Evolutionary conservation across 306 rosid genomes (phyloP).

Genomic region (Pyrus pyrifolia): DNA sequence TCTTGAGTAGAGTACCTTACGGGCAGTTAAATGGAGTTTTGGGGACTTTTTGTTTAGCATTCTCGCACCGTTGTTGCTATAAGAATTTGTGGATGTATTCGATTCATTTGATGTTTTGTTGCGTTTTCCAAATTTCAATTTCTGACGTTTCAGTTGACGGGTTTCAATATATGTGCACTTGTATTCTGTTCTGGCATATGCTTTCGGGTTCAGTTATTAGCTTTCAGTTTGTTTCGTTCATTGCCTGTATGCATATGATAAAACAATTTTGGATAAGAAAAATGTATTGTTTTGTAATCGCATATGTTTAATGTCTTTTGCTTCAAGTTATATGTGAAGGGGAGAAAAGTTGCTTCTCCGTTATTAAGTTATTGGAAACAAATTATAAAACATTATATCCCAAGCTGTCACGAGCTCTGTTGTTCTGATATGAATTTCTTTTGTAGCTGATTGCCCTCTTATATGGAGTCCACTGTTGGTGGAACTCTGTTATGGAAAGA

Average conservation of each 20-base stretch:
- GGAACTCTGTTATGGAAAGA: not conserved
- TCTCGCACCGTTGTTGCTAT: not conserved
- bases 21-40: not conserved
- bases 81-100: not conserved
- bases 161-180: not conserved
- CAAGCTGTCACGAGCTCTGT: not conserved
- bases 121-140: not conserved
- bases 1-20: not conserved
- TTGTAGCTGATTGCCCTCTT: not conserved
- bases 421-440: not conserved
- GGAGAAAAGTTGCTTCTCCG: not conserved
- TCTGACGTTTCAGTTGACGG: too few relatives aligned
- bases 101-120: not conserved
- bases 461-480: not conserved
- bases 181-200: not conserved
- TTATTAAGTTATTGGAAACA: not conserved
- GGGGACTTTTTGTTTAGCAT: not conserved
- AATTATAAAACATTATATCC: not conserved
- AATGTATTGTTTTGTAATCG: not conserved
- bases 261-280: not conserved
- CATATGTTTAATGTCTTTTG: not conserved
- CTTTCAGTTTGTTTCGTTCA: not conserved
- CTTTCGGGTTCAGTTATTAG: not conserved
- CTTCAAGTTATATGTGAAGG: not conserved
- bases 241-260: not conserved